Percentiles rank a stretch among this genome's conserved stretches.
phyloP scores from a whole-genome alignment of 1,284 basidiomycete genomes.

The Golubevia sp. region DNA sequence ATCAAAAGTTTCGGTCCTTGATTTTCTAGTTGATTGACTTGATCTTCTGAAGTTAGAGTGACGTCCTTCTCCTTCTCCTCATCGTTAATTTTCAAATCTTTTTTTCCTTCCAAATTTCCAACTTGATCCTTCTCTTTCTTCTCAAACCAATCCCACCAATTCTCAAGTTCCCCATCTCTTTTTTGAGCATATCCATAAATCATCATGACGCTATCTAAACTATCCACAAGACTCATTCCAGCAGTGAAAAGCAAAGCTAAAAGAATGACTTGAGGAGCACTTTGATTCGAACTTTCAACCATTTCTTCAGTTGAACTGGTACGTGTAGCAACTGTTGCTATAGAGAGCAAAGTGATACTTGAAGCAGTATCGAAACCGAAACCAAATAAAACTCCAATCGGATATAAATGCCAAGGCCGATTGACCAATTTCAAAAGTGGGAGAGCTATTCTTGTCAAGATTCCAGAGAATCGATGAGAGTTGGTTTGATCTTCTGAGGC shows the following conservation, averaged over 20 bases:
- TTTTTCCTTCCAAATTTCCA: too few species aligned
- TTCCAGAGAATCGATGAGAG: constrained; percentile 10
- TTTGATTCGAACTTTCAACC: constrained; percentile 11
- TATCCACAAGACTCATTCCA: constrained; percentile 47
- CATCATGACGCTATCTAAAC: constrained; percentile 40
- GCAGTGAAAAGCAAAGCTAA: constrained; percentile 51
- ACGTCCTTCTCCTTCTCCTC: not conserved
- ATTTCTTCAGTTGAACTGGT: too few species aligned
- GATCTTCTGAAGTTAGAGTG: not conserved
- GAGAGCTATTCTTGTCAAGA: constrained; percentile 37
- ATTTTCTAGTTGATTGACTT: not conserved
- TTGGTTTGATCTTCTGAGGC: constrained; percentile 4
- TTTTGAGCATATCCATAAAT: constrained; percentile 32
- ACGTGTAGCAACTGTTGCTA: constrained; percentile 26
- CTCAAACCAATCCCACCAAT: too few species aligned
- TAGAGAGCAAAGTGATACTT: constrained; percentile 43
- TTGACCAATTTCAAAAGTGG: constrained; percentile 42
- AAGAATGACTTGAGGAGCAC: constrained; percentile 33
- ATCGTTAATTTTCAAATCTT: not conserved
- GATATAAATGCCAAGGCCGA: constrained; percentile 47
- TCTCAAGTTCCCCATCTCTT: too few species aligned
- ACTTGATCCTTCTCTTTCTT: too few species aligned
- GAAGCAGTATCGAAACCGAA: constrained; percentile 54
- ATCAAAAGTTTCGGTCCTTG: too few species aligned
- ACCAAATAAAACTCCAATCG: constrained; percentile 48